Evolutionary conservation across 192 early-diverging fungal genomes (phyloP).

Genomic region (Fimicolochytrium jonesii): DNA sequence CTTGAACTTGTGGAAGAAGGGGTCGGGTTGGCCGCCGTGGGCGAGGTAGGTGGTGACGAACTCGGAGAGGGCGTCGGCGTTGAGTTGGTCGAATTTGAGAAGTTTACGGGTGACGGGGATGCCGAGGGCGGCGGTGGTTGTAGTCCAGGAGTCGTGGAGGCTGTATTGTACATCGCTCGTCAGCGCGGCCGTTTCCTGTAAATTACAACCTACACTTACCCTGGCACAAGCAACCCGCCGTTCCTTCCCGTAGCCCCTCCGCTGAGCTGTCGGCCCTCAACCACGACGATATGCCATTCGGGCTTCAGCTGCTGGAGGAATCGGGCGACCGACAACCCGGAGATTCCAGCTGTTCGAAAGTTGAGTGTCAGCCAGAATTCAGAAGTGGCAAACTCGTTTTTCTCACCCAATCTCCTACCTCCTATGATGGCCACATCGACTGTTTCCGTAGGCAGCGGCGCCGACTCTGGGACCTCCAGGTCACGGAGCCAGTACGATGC

Average conservation of each 20-base stretch:
- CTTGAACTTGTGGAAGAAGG: conserved; percentile 11
- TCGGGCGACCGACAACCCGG: conserved; percentile 37
- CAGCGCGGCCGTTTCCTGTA: background rate
- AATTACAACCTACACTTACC: conserved; percentile 9
- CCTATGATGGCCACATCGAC: conserved; percentile 37
- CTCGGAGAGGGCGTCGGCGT: conserved; percentile 6
- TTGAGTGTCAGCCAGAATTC: too few species aligned
- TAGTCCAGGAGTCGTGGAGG: conserved; percentile 17
- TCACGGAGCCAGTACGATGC: conserved; percentile 27
- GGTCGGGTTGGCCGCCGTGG: background rate
- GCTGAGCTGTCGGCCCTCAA: conserved; percentile 43
- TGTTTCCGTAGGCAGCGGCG: background rate
- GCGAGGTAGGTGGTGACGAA: conserved; percentile 1
- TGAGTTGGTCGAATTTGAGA: conserved; percentile 28
- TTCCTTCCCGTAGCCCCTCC: conserved; percentile 59
- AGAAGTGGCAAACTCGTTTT: too few species aligned
- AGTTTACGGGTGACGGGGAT: conserved; percentile 4
- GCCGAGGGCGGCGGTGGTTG: conserved; percentile 7
- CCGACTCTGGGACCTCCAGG: background rate
- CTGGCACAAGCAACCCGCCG: conserved; percentile 43
- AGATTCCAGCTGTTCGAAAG: conserved; percentile 43
- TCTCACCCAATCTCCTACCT: too few species aligned
- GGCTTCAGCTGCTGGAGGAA: conserved; percentile 33
- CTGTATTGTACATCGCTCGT: background rate
- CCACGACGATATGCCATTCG: conserved; percentile 28